Evolutionary conservation across 1,139 yeast species (phyloP).

Genomic region (Yamadazyma mexicana): DNA sequence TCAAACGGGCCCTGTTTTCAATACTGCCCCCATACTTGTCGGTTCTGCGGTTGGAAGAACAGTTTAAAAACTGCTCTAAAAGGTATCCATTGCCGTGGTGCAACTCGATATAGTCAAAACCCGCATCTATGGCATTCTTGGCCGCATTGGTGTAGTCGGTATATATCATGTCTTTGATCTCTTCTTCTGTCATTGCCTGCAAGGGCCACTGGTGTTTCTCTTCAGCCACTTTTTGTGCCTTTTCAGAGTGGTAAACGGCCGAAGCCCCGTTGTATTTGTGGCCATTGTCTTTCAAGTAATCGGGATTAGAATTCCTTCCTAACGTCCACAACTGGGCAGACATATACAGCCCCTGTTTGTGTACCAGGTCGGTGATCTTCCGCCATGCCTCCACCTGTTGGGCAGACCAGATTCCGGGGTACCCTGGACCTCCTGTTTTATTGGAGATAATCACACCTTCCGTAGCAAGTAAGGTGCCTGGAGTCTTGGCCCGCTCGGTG

Average conservation of each 20-base stretch:
- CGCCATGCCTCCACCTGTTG: conserved; percentile 52
- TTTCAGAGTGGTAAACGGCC: conserved; percentile 23
- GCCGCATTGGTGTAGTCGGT: conserved; percentile 45
- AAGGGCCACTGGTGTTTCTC: conserved; percentile 32
- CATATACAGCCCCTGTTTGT: conserved; percentile 52
- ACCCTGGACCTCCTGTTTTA: conserved; percentile 13
- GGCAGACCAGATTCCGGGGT: conserved; percentile 57
- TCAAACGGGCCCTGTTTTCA: conserved; percentile 62
- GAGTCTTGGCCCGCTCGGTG: conserved; percentile 42
- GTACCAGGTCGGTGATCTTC: conserved; percentile 49
- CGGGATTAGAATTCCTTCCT: conserved; percentile 55
- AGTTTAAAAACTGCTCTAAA: conserved; percentile 57
- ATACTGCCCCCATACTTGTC: conserved; percentile 67
- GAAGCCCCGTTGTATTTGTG: conserved; percentile 27
- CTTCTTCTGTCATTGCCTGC: conserved; percentile 43
- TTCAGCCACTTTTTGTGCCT: conserved; percentile 24
- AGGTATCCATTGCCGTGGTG: conserved; percentile 73
- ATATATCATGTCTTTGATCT: conserved; percentile 40
- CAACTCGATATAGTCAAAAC: conserved; percentile 70
- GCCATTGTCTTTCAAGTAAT: conserved; percentile 35
- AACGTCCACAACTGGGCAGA: conserved; percentile 61
- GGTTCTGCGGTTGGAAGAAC: conserved; percentile 56
- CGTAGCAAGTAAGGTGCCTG: conserved; percentile 52
- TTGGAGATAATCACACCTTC: conserved; percentile 36
- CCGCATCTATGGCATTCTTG: conserved; percentile 51